Conservation (phyloP, 805 yeast genomes). For the Pichia insulana region DNA sequence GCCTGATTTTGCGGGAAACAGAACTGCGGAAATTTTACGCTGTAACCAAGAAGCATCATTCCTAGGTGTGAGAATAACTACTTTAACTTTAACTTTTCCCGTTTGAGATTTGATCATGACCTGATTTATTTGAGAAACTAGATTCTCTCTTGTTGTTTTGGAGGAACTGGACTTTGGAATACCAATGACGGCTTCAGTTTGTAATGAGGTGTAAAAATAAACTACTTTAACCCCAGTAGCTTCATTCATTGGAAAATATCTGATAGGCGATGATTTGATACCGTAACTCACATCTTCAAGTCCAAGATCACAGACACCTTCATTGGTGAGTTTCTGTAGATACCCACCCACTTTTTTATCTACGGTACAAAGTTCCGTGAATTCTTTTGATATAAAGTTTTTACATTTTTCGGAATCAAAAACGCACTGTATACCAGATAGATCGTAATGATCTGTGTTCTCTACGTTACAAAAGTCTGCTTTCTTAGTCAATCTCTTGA, state of each 20-base stretch:
- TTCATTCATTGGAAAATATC: background rate
- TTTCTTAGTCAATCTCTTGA: background rate
- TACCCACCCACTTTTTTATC: background rate
- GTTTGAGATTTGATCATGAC: background rate
- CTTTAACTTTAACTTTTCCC: constrained; percentile 2
- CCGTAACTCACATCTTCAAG: constrained; percentile 7
- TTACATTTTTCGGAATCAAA: background rate
- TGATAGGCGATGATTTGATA: background rate
- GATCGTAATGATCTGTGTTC: background rate
- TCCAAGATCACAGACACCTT: constrained; percentile 3
- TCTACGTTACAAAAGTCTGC: background rate
- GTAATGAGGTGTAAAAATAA: background rate
- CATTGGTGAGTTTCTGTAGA: constrained; percentile 1
- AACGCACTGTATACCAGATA: background rate
- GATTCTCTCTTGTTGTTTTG: background rate
- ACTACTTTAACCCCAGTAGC: background rate
- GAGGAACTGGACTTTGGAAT: background rate
- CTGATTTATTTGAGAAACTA: background rate
- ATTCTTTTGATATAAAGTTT: background rate
- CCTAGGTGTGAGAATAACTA: constrained; percentile 7
- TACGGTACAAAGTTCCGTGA: background rate
- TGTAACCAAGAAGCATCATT: constrained; percentile 7
- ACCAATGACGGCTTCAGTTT: constrained; percentile 3
- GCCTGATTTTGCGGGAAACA: background rate
- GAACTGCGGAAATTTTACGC: constrained; percentile 1